Conservation (phyloP, 306 rosid genomes). For the Cicer yamashitae region DNA sequence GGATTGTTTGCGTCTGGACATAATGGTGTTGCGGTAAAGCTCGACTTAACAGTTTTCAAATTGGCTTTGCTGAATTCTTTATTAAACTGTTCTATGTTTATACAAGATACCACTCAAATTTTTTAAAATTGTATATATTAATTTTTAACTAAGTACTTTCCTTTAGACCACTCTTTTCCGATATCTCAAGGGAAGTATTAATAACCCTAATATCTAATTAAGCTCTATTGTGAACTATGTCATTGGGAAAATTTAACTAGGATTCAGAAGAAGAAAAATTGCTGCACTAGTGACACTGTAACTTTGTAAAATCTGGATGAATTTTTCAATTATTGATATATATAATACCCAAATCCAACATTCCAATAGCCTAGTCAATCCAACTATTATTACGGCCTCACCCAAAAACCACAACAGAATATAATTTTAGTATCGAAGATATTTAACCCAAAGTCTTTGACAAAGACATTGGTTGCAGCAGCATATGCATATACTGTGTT, state of each 20-base stretch:
- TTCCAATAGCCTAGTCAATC: too few species aligned
- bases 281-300: too few species aligned
- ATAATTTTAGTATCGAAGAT: too few species aligned
- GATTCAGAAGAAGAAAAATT: too few species aligned
- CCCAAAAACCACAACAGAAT: too few species aligned
- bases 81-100: constrained; percentile 25
- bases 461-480: too few species aligned
- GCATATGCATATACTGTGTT: too few species aligned
- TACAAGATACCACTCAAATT: constrained; percentile 36
- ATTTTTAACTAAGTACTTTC: constrained; percentile 6
- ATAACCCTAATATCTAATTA: constrained; percentile 11
- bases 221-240: not conserved
- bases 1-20: constrained; percentile 83
- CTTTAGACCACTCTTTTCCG: constrained; percentile 2
- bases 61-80: constrained; percentile 41
- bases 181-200: constrained; percentile 26
- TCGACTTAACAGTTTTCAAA: constrained; percentile 29
- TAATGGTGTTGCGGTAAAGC: constrained; percentile 30
- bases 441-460: too few species aligned
- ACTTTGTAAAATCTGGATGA: too few species aligned
- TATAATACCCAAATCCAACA: too few species aligned
- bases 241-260: not conserved
- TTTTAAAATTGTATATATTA: constrained; percentile 33
- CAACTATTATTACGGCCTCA: too few species aligned
- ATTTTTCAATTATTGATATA: too few species aligned